phyloP scores from a whole-genome alignment of 495 filamentous ascomycete genomes.

The Trichoderma erinaceum region DNA sequence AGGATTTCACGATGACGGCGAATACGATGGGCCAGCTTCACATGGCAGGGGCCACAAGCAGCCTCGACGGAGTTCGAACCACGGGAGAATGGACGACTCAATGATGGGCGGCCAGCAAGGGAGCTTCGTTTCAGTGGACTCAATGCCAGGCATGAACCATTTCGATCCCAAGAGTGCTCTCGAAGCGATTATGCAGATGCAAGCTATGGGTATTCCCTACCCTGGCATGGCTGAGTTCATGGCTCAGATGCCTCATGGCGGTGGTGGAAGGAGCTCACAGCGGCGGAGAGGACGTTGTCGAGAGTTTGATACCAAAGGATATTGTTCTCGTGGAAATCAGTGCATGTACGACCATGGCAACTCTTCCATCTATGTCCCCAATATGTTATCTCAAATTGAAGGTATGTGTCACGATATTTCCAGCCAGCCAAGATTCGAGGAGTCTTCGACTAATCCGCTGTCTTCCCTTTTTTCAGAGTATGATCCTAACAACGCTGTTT shows the following conservation, averaged over 20 bases:
- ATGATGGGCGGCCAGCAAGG: slow-evolving; percentile 11
- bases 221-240: slow-evolving; percentile 43
- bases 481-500: slow-evolving; percentile 65
- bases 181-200: slow-evolving; percentile 63
- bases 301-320: slow-evolving; percentile 86
- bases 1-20: slow-evolving; percentile 52
- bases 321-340: slow-evolving; percentile 67
- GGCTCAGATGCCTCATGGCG: slow-evolving; percentile 29
- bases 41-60: slow-evolving; percentile 62
- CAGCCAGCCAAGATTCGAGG: slow-evolving; percentile 17
- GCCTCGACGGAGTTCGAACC: slow-evolving; percentile 55
- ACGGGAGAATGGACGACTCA: slow-evolving; percentile 19
- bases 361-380: slow-evolving; percentile 48
- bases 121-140: slow-evolving; percentile 13
- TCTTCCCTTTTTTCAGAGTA: slow-evolving; percentile 55
- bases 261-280: slow-evolving; percentile 20
- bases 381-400: slow-evolving; percentile 26
- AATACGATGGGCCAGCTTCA: slow-evolving; percentile 37
- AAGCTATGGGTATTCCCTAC: slow-evolving; percentile 56
- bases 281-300: slow-evolving; percentile 58
- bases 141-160: slow-evolving; percentile 20
- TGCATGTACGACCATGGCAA: slow-evolving; percentile 82
- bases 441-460: not conserved
- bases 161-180: slow-evolving; percentile 61
- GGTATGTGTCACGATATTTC: slow-evolving; percentile 34